Evolutionary conservation across 2,329 filamentous ascomycete species (phyloP).

Genomic region (Ophiognomonia clavigignenti-juglandacearum): DNA sequence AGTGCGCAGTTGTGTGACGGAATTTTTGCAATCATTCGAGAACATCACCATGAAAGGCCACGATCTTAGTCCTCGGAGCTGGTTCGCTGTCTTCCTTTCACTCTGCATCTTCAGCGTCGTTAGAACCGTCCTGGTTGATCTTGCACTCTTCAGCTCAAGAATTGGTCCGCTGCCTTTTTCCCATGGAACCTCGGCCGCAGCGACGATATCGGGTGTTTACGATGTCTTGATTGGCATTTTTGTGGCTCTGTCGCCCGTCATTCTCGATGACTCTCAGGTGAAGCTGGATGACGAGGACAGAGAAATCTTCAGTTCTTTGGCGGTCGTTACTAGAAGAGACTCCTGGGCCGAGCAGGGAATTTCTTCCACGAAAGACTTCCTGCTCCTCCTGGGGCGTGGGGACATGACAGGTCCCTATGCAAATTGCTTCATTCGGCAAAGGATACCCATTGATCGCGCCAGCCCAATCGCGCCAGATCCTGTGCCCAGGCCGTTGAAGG

Average conservation of each 20-base stretch:
- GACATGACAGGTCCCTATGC: conserved; percentile 32
- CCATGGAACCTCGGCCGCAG: conserved; percentile 17
- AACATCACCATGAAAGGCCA: conserved; percentile 33
- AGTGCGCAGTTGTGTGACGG: conserved; percentile 44
- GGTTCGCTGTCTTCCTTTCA: conserved; percentile 49
- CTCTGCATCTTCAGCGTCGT: conserved; percentile 56
- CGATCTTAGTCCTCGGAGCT: conserved; percentile 37
- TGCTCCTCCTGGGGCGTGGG: conserved; percentile 42
- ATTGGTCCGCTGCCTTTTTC: conserved; percentile 8
- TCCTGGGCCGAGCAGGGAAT: conserved; percentile 44
- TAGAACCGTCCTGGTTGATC: conserved; percentile 46
- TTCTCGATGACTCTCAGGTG: conserved; percentile 37
- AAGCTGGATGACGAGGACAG: conserved; percentile 41
- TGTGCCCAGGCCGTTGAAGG: conserved; percentile 27
- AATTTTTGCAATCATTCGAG: conserved; percentile 51
- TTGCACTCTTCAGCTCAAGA: conserved; percentile 27
- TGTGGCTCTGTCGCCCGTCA: conserved; percentile 36
- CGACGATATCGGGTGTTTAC: conserved; percentile 43
- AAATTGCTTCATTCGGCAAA: conserved; percentile 38
- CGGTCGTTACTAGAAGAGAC: conserved; percentile 41
- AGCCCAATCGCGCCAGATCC: conserved; percentile 28
- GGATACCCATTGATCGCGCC: conserved; percentile 27
- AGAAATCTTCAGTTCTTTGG: conserved; percentile 36
- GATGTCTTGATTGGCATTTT: conserved; percentile 47
- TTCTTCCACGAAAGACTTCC: conserved; percentile 42